phyloP scores from a whole-genome alignment of 139 green algal genomes.

The Chlorella sorokiniana region DNA sequence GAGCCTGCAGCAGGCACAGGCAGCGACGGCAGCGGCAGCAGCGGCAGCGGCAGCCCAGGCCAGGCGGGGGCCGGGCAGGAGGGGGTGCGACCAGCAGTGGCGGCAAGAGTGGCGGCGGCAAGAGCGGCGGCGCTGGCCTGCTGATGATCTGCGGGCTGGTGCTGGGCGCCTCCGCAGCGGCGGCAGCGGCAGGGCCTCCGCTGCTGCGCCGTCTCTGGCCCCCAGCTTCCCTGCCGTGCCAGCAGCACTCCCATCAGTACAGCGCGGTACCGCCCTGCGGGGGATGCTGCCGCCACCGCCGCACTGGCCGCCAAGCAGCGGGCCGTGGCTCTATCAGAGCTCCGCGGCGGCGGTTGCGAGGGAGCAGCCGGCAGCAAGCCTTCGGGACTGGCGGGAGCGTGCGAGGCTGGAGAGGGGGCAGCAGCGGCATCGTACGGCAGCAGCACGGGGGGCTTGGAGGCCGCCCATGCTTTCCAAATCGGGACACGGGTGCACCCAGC shows the following conservation, averaged over 20 bases:
- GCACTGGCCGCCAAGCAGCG: background rate
- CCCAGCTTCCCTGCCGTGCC: no score
- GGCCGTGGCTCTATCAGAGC: background rate
- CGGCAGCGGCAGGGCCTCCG: no score
- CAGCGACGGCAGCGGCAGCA: background rate
- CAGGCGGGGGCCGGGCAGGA: background rate
- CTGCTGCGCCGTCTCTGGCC: no score
- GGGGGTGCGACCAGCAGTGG: background rate
- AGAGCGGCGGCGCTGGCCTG: no score
- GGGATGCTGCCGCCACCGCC: background rate
- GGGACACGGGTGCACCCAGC: constrained; percentile 8
- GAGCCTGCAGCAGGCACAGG: background rate
- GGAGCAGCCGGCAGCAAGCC: background rate
- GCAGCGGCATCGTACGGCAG: background rate
- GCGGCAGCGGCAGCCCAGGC: background rate
- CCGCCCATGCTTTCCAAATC: constrained; percentile 1
- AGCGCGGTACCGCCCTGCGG: no score
- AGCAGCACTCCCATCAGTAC: no score
- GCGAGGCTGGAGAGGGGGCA: background rate
- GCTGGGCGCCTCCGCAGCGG: no score
- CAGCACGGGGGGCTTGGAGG: no score
- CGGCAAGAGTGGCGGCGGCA: background rate
- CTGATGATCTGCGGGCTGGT: no score
- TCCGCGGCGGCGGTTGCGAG: background rate
- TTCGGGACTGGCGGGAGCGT: background rate